Conservation (phyloP, 2,329 filamentous ascomycete genomes). For the Trichoderma arundinaceum region DNA sequence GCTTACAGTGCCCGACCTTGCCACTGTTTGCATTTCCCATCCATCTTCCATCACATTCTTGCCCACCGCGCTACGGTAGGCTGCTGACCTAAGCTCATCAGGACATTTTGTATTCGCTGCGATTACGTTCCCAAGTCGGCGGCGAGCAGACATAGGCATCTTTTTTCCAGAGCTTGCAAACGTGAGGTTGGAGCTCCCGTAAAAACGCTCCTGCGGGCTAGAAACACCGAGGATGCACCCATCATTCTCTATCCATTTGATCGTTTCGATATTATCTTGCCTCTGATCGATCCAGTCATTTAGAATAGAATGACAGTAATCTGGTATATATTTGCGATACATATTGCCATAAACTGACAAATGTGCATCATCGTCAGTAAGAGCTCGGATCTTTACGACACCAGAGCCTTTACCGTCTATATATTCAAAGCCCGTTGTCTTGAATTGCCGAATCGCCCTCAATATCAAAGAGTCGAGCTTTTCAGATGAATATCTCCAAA, state of each 20-base stretch:
- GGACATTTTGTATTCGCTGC: too few relatives aligned
- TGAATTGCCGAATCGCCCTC: slow-evolving; percentile 29
- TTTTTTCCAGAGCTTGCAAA: too few relatives aligned
- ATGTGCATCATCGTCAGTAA: slow-evolving; percentile 26
- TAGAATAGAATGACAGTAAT: slow-evolving; percentile 23
- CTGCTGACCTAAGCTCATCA: too few relatives aligned
- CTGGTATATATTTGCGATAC: slow-evolving; percentile 18
- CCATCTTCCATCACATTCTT: too few relatives aligned
- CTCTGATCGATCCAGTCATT: slow-evolving; percentile 23
- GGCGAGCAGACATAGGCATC: too few relatives aligned
- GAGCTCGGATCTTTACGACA: not conserved
- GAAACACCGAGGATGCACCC: slow-evolving; percentile 24
- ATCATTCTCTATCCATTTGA: slow-evolving; percentile 29
- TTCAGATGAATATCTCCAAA: slow-evolving; percentile 15
- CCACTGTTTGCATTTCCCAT: too few relatives aligned
- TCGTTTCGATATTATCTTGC: slow-evolving; percentile 20
- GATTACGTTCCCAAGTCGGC: too few relatives aligned
- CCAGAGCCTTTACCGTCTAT: not conserved
- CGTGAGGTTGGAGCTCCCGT: too few relatives aligned
- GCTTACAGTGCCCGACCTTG: too few relatives aligned
- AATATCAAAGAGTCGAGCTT: not conserved
- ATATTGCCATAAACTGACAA: slow-evolving; percentile 24
- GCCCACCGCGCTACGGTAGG: too few relatives aligned
- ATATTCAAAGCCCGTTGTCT: slow-evolving; percentile 24
- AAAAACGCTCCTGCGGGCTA: not conserved